Conservation (phyloP, 805 yeast genomes). For the Candida boleticola region DNA sequence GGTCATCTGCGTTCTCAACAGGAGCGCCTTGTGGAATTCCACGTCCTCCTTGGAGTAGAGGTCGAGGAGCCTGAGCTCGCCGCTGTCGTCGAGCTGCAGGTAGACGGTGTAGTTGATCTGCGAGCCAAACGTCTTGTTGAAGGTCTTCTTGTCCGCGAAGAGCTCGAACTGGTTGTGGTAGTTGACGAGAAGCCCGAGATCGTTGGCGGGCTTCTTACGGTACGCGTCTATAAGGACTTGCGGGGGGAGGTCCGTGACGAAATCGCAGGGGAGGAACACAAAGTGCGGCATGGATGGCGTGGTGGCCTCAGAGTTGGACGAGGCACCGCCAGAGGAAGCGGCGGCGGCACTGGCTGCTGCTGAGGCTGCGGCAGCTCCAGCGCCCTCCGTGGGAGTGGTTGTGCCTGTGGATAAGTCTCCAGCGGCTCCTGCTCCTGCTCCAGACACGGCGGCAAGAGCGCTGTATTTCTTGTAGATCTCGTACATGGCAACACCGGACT, state of each 20-base stretch:
- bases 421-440: neutral
- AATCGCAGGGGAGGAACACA: conserved; percentile 91
- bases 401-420: neutral
- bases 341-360: neutral
- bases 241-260: conserved; percentile 89
- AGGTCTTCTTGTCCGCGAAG: conserved; percentile 64
- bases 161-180: conserved; percentile 73
- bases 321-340: neutral
- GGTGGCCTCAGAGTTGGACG: neutral
- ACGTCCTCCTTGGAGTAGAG: conserved; percentile 67
- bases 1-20: conserved; percentile 78
- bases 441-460: neutral
- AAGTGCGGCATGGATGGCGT: conserved; percentile 35
- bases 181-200: conserved; percentile 72
- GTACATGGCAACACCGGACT: neutral
- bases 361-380: neutral
- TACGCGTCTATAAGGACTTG: conserved; percentile 82
- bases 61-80: conserved; percentile 61
- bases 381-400: neutral
- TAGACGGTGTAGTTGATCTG: conserved; percentile 59
- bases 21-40: conserved; percentile 66
- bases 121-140: conserved; percentile 38
- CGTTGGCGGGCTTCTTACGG: conserved; percentile 64
- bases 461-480: neutral
- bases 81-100: conserved; percentile 40